Evolutionary conservation across 768 basidiomycete species (phyloP), one percentile per base, ranked within the genome.

Genomic region (Leccinellum albellum): DNA sequence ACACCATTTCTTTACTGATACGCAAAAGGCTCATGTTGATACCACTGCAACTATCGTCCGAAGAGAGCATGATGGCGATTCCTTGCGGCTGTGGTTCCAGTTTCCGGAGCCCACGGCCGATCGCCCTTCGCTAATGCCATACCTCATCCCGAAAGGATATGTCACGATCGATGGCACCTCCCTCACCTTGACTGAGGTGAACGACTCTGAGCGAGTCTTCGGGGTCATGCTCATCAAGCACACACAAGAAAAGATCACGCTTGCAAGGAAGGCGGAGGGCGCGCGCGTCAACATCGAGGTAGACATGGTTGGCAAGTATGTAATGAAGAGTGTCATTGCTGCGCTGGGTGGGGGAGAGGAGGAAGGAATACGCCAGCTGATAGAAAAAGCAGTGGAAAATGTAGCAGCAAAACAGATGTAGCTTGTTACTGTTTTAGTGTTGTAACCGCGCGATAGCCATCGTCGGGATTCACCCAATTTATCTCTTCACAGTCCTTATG

Each of bases 181-280:
- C 6, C 79, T 99, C 45, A 99, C 97, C 2, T 64, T 99, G 64
- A 98, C 94, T 0, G 76, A 76, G 29, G 93, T 98, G 31, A 73
- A 86, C 73, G 84, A 89, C 70, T 60, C 65, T 24, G 66, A 77
- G 58, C 71, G 83, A 37, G 82, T 75, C 44, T 96, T 98, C 66
- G 85, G 87, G 32, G 82, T 99, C 51, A 98, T 98, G 95, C 83
- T 99, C 62, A 95, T 99, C 73, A 84, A 84, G 64, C 95, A 98
- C 73, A 95, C 93, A 12, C 96, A 97, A 69, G 76, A 86, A 65
- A 93, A 87, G 73, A 87, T 98, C 55, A 88, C 91, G 2, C 78
- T 99, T 51, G 80, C 81, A 37, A 80, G 74, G 59, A 99, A 98
- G 73, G 62, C 65, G 3, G 70, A 89, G 1, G 95, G 94, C 1